phyloP scores from a whole-genome alignment of 1,139 yeast species.

The Yamadazyma trypodendri region DNA sequence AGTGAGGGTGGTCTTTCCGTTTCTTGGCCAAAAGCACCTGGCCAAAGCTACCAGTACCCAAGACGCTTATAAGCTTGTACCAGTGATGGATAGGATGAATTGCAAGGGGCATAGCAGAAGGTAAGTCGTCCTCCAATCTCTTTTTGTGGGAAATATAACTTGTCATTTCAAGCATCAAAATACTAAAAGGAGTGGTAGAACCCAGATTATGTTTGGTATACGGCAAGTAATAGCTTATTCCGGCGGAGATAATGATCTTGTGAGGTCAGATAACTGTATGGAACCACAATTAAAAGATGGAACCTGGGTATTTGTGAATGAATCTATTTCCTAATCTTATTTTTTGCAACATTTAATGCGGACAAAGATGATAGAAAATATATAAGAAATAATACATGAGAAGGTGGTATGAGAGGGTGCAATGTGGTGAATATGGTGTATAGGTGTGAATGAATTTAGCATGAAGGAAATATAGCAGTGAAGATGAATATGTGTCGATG shows the following conservation, averaged over 20 bases:
- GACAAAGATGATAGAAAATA: no score
- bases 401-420: no score
- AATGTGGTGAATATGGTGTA: no score
- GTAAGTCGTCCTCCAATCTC: background rate
- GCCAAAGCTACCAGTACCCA: constrained; percentile 84
- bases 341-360: constrained; percentile 23
- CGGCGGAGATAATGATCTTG: background rate
- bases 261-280: no score
- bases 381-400: no score
- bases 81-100: constrained; percentile 14
- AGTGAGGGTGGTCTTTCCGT: constrained; percentile 11
- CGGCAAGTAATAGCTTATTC: background rate
- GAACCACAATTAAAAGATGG: constrained; percentile 36
- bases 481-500: background rate
- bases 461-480: no score
- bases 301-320: constrained; percentile 25
- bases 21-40: constrained; percentile 62
- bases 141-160: background rate
- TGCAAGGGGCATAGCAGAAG: background rate
- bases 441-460: no score
- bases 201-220: background rate
- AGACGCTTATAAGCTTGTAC: constrained; percentile 50
- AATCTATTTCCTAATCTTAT: constrained; percentile 34
- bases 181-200: background rate
- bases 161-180: background rate